Evolutionary conservation across 2,329 filamentous ascomycete species (phyloP).

Genomic region (Parascedosporium putredinis): DNA sequence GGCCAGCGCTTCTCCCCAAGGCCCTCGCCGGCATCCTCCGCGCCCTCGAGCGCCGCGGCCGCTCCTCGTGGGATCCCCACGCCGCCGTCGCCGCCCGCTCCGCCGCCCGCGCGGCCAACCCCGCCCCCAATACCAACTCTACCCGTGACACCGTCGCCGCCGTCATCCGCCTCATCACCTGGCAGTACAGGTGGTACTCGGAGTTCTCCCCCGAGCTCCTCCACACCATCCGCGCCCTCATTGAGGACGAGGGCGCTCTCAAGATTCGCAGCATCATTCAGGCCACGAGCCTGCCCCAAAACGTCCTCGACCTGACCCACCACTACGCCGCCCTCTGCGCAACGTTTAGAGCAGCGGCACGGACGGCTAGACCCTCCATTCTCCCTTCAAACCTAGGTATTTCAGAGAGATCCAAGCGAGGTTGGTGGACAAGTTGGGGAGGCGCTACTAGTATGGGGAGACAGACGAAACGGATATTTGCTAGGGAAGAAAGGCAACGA

Average conservation of each 20-base stretch:
- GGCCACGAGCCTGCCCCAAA: constrained; percentile 85
- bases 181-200: constrained; percentile 99
- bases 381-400: too few species aligned
- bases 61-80: constrained; percentile 20
- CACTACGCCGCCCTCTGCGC: constrained; percentile 93
- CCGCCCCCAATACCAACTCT: background rate
- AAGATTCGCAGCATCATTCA: constrained; percentile 97
- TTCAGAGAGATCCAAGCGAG: too few species aligned
- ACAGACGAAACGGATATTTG: too few species aligned
- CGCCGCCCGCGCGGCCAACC: background rate
- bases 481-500: too few species aligned
- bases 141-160: constrained; percentile 72
- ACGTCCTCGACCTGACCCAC: constrained; percentile 87
- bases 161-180: constrained; percentile 86
- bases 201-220: constrained; percentile 94
- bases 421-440: too few species aligned
- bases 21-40: constrained; percentile 77
- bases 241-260: constrained; percentile 94
- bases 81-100: background rate
- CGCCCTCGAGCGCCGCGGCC: constrained; percentile 66
- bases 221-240: constrained; percentile 78
- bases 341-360: constrained; percentile 91
- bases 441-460: too few species aligned
- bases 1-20: constrained; percentile 82
- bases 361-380: constrained; percentile 67